Conservation (phyloP, 805 yeast genomes). For the Starmerella vitae region DNA sequence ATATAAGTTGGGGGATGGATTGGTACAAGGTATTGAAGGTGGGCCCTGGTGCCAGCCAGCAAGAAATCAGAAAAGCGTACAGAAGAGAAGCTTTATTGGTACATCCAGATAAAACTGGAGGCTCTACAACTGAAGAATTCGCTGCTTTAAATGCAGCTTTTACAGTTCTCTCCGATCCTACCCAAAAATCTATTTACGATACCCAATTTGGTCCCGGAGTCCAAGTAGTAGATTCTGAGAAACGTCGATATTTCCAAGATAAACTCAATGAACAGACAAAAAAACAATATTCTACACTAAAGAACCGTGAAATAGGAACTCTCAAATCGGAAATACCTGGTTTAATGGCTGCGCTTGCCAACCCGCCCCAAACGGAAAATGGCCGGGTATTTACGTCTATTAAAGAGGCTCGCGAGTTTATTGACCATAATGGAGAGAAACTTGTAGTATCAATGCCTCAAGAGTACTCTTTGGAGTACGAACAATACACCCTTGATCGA, state of each 20-base stretch:
- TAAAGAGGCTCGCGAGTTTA: constrained; percentile 11
- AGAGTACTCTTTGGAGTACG: constrained; percentile 5
- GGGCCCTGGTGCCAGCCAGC: constrained; percentile 61
- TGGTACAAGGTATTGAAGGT: constrained; percentile 69
- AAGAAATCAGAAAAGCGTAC: constrained; percentile 79
- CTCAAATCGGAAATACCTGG: neutral
- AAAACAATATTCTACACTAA: no score
- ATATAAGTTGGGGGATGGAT: constrained; percentile 5
- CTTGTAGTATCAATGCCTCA: neutral
- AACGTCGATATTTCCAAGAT: neutral
- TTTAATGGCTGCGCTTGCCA: neutral
- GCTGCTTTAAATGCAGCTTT: constrained; percentile 23
- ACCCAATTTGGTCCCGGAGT: neutral
- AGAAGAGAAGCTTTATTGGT: constrained; percentile 77
- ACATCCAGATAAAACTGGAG: constrained; percentile 72
- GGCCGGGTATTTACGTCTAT: constrained; percentile 8
- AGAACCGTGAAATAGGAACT: neutral
- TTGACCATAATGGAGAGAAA: constrained; percentile 7
- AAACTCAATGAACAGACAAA: neutral
- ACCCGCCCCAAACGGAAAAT: neutral
- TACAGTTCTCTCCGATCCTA: constrained; percentile 20
- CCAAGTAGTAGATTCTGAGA: neutral
- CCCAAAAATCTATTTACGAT: constrained; percentile 20
- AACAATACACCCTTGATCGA: neutral
- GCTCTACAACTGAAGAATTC: constrained; percentile 21